Evolutionary conservation across 164 flowering plant genomes (phyloP).

Genomic region (grape (Vitis vinifera)): ASM3070453v1 NC_081806.1:19960001-19960500

Average conservation of each 20-base stretch:
- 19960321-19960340: slow-evolving; percentile 91
- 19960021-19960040: no score
- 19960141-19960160: no score
- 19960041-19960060: no score
- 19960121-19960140: no score
- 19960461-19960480: slow-evolving; percentile 87
- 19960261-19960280: slow-evolving; percentile 89
- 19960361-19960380: slow-evolving; percentile 91
- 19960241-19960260: slow-evolving; percentile 99
- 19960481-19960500: slow-evolving; percentile 70
- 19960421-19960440: slow-evolving; percentile 84
- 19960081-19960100: no score
- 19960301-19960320: slow-evolving; percentile 49
- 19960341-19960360: slow-evolving; percentile 89
- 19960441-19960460: slow-evolving; percentile 93
- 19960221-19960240: slow-evolving; percentile 99
- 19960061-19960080: no score
- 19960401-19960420: slow-evolving; percentile 46
- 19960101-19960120: no score
- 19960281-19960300: slow-evolving; percentile 31
- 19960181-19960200: slow-evolving; percentile 31
- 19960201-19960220: slow-evolving; percentile 90
- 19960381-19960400: slow-evolving; percentile 82
- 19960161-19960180: slow-evolving; percentile 9
- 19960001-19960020: no score